Percentiles rank a stretch among this genome's conserved stretches.
Evolutionary conservation across 1,139 yeast genomes (phyloP).

Genomic region (Geotrichum europaeum): DNA sequence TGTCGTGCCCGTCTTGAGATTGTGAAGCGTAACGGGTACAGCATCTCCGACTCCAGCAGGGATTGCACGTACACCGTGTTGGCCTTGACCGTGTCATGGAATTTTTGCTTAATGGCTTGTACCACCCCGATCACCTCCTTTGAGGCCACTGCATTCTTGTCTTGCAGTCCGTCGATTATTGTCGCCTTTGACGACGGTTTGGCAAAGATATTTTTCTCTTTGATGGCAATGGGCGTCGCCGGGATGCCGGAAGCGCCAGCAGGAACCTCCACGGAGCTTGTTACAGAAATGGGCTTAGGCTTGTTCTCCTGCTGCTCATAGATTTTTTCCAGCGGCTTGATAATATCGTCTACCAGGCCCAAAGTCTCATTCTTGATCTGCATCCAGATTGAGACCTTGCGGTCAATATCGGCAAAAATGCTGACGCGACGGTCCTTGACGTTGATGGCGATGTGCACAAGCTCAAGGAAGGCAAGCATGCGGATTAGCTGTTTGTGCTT

Average conservation of each 20-base stretch:
- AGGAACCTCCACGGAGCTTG: not conserved
- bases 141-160: slow-evolving; percentile 26
- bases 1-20: slow-evolving; percentile 28
- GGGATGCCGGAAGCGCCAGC: not conserved
- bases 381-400: slow-evolving; percentile 26
- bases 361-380: slow-evolving; percentile 25
- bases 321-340: slow-evolving; percentile 14
- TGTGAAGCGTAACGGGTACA: slow-evolving; percentile 31
- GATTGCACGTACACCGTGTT: slow-evolving; percentile 9
- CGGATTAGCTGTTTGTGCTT: slow-evolving; percentile 47
- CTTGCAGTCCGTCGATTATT: slow-evolving; percentile 26
- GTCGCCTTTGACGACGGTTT: slow-evolving; percentile 11
- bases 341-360: slow-evolving; percentile 19
- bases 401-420: slow-evolving; percentile 35
- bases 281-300: slow-evolving; percentile 7
- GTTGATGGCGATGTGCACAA: slow-evolving; percentile 30
- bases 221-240: slow-evolving; percentile 7
- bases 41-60: slow-evolving; percentile 20
- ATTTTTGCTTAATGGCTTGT: slow-evolving; percentile 8
- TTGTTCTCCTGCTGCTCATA: slow-evolving; percentile 15
- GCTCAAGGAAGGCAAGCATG: slow-evolving; percentile 38
- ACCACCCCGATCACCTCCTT: slow-evolving; percentile 18
- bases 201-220: slow-evolving; percentile 19
- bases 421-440: slow-evolving; percentile 31
- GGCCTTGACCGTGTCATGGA: slow-evolving; percentile 4